Base-by-base conservation (phyloP, 768 basidiomycete species). In the Tulasnella sp. region DNA sequence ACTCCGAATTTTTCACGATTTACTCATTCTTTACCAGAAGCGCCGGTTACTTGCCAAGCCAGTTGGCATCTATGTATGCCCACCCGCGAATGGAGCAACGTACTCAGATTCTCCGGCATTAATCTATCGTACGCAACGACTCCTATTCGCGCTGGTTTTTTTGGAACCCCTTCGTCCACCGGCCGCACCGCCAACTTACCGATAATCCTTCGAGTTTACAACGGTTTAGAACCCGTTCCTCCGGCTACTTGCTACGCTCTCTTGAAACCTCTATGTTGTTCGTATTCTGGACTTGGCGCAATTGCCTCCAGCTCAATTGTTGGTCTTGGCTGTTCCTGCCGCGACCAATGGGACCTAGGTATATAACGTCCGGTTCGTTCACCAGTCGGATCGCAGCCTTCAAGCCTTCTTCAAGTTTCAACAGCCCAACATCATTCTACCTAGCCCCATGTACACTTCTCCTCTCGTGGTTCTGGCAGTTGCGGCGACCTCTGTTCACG, bases 401-500 rank as follows among this genome's bases (percentile, higher is more conserved):
- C 58, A 64, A 64, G 58, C 58, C 31, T 34, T 17, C 29, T 64
- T 14, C 31, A 34, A 25, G 4, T 8, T 64, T 9, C 15, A 34
- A 64, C 58, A 49, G 0, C 17, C 15, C 58, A 64, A 25, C 11
- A 25, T 12, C 58, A 9, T 12, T 11, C 31, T 34, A 64, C 31
- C 31, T 25, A 49, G 22, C 9, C 49, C n/a, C 49, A 73, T 74
- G 52, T 38, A 64, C 31, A 31, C 34, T 15, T 22, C 31, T 74
- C 31, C 58, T n/a, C 29, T 40, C 8, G 15, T 74, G 29, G 40
- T 74, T 38, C 52, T 74, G 25, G 37, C 38, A n/a, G 54, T 52
- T 31, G 73, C 72, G 3, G 39, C 49, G 49, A 49, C 39, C 45
- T 52, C 49, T 15, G 72, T 45, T 0, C 37, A 75, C 14, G 88